Percentiles rank a stretch among this genome's conserved stretches.
Evolutionary conservation across 2,329 filamentous ascomycete species (phyloP).

Genomic region (Zymoseptoria crescenta): DNA sequence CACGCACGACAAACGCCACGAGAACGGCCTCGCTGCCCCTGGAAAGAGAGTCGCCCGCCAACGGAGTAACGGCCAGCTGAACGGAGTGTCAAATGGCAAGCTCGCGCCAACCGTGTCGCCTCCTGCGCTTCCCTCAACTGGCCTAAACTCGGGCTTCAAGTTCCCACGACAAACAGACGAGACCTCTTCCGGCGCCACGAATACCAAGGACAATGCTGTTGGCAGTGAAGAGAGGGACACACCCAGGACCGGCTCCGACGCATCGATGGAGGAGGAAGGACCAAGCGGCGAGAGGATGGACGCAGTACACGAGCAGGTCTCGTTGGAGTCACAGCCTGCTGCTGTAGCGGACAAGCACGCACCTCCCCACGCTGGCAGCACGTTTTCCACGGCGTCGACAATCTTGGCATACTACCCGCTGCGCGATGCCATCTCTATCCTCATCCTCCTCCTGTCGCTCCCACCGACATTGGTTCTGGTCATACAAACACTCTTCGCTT

Average conservation of each 20-base stretch:
- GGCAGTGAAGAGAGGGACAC: constrained; percentile 23
- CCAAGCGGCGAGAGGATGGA: constrained; percentile 24
- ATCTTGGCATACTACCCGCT: constrained; percentile 85
- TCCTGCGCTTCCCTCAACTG: constrained; percentile 33
- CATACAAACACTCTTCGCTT: constrained; percentile 87
- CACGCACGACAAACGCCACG: constrained; percentile 57
- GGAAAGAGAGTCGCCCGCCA: constrained; percentile 56
- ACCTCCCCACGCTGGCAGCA: constrained; percentile 61
- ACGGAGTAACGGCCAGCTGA: constrained; percentile 39
- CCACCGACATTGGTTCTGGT: constrained; percentile 80
- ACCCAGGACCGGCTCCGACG: constrained; percentile 36
- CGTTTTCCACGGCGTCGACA: constrained; percentile 70
- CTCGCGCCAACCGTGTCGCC: constrained; percentile 25
- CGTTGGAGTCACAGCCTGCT: constrained; percentile 21
- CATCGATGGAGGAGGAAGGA: constrained; percentile 34
- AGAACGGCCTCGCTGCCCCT: constrained; percentile 77
- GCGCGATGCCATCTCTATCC: constrained; percentile 90
- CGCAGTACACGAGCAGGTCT: constrained; percentile 20
- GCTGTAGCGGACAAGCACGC: constrained; percentile 38
- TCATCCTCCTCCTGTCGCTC: constrained; percentile 90
- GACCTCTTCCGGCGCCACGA: constrained; percentile 10
- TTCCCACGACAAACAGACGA: constrained; percentile 26
- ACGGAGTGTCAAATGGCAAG: constrained; percentile 37
- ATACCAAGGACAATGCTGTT: constrained; percentile 21
- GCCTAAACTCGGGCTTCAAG: constrained; percentile 32